Evolutionary conservation across 192 early-diverging fungal genomes (phyloP), one percentile per base, ranked within the genome.

Genomic region (Radiomyces spectabilis): DNA sequence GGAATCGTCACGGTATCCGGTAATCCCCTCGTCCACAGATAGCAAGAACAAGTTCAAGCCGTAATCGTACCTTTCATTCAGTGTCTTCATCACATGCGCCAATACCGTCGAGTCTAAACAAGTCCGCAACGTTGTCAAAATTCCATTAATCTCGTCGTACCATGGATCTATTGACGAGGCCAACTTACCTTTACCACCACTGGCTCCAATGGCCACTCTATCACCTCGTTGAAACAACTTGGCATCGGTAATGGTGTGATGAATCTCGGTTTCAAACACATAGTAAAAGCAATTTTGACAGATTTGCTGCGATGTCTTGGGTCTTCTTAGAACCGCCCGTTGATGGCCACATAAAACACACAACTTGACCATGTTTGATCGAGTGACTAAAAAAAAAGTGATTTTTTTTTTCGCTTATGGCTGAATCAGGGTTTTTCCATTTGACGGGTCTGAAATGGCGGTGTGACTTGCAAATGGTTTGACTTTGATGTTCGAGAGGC

Each of bases 1-100:
- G 15, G 94, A 97, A 64, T 99, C 96, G 71, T 99, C 96, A 56
- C 96, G 74, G 60, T 99, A 99, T 19, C 96, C 96, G 1, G 88
- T 82, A 52, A 99, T 99, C 15, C 96, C 96, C 74, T 99, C 96
- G 69, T 99, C 96, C 27, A 99, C 82, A 1, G 92, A 95, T 2
- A 99, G 68, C n/a, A 99, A 66, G 44, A 80, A 90, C 38, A 98
- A 74, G 44, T 96, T 86, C 5, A 98, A 76, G 0, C 89, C 92
- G 63, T 98, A 98, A 55, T 85, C 57, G 71, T 98, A 82, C 31
- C 93, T 81, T 44, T 95, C 86, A 71, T 98, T 98, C 47, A 98
- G 77, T 30, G 82, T 67, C 62, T 92, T 95, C 81, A 98, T 82
- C 8, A 97, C 85, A 69, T 98, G 84, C 0, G 96, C 96, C 5